phyloP scores from a whole-genome alignment of 352 stramenopile genomes.

The Pelagophyceae sp. region DNA sequence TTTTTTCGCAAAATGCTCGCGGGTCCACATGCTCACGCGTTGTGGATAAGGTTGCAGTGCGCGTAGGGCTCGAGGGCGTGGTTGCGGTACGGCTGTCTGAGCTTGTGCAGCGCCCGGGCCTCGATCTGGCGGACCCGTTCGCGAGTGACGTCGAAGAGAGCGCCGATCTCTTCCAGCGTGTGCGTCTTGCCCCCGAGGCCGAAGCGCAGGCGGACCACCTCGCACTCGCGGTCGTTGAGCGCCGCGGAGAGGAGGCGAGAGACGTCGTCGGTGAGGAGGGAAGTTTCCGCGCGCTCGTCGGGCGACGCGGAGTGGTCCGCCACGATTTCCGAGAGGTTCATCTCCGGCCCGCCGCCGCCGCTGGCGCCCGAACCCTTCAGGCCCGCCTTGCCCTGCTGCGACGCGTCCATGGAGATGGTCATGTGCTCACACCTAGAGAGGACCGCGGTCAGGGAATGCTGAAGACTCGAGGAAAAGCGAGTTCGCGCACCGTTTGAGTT shows the following conservation, averaged over 20 bases:
- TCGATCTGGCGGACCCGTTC: constrained; percentile 73
- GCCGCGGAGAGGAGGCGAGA: constrained; percentile 47
- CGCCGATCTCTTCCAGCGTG: constrained; percentile 61
- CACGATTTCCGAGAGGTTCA: constrained; percentile 51
- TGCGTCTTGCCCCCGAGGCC: constrained; percentile 54
- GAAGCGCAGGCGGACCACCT: constrained; percentile 62
- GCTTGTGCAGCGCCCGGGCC: constrained; percentile 61
- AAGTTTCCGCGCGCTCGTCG: constrained; percentile 48
- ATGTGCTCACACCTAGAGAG: too few relatives aligned
- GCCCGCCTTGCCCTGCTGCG: constrained; percentile 45
- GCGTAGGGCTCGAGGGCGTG: constrained; percentile 56
- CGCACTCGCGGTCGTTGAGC: constrained; percentile 55
- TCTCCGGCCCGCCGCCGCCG: constrained; percentile 27
- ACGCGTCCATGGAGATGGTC: constrained; percentile 48
- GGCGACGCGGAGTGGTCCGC: constrained; percentile 49
- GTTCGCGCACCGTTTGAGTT: constrained; percentile 45
- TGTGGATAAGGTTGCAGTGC: background rate
- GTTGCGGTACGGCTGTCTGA: constrained; percentile 67
- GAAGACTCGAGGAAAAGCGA: too few relatives aligned
- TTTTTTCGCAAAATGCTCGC: too few relatives aligned
- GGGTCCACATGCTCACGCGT: background rate
- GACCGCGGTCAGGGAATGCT: too few relatives aligned
- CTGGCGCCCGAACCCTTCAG: constrained; percentile 37
- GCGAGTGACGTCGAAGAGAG: constrained; percentile 56
- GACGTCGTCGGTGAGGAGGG: constrained; percentile 54